Percentiles rank a stretch among this genome's conserved stretches.
These are phyloP conservation scores for Erysimum cheiri DNA, from an alignment of 441 rosid species.

Conservation along the genomic window DNA sequence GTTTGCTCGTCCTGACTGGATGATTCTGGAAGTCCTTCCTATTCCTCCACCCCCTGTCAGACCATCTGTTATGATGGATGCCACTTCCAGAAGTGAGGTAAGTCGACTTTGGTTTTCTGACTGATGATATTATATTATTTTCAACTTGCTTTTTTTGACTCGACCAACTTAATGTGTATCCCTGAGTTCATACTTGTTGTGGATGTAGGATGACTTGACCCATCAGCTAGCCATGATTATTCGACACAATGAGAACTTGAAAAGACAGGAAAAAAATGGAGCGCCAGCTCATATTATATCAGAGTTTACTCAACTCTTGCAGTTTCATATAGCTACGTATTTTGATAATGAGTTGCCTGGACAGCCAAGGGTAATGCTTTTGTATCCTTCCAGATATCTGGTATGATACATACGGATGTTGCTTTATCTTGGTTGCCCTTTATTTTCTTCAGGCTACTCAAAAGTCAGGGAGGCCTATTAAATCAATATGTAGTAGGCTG, in stretches of 20 bases:
- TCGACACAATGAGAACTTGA: conserved; percentile 92
- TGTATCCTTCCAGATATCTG: conserved; percentile 29
- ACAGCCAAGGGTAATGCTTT: conserved; percentile 87
- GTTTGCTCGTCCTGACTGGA: conserved; percentile 99
- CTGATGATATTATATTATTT: neutral
- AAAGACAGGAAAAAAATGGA: conserved; percentile 94
- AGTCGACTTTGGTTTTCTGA: conserved; percentile 38
- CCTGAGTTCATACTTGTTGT: conserved; percentile 42
- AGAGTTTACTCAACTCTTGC: conserved; percentile 94
- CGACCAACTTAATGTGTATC: conserved; percentile 9
- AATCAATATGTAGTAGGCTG: conserved; percentile 96
- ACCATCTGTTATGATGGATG: conserved; percentile 99
- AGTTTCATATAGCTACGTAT: conserved; percentile 95
- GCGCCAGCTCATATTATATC: conserved; percentile 99
- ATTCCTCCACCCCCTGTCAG: conserved; percentile 99
- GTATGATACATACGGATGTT: conserved; percentile 7
- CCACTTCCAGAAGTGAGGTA: conserved; percentile 99
- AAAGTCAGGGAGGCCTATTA: conserved; percentile 98
- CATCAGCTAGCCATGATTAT: conserved; percentile 96
- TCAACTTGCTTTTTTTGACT: neutral
- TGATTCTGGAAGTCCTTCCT: conserved; percentile 98
- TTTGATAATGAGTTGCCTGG: conserved; percentile 99
- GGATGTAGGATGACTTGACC: conserved; percentile 89
- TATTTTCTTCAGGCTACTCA: conserved; percentile 82
- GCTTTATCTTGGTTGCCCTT: conserved; percentile 30